phyloP scores from a whole-genome alignment of 768 basidiomycete species.

The Pleurotus ostreatus region DNA sequence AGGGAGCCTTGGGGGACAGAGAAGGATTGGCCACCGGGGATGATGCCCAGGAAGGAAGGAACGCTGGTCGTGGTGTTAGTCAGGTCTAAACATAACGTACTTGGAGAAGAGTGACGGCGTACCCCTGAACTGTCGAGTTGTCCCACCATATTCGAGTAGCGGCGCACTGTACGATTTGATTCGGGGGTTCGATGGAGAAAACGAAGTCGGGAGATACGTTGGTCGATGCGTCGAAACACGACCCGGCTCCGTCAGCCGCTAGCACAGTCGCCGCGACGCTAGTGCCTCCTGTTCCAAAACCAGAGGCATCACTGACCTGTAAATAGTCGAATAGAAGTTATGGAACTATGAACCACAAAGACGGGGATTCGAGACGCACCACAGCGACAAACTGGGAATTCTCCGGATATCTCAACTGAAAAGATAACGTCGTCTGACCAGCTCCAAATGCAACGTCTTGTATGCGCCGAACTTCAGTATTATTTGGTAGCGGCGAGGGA shows the following conservation, averaged over 20 bases:
- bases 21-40: constrained; percentile 79
- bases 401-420: constrained; percentile 60
- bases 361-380: constrained; percentile 37
- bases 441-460: constrained; percentile 50
- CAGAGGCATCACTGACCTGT: constrained; percentile 55
- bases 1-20: constrained; percentile 48
- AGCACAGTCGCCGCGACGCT: constrained; percentile 60
- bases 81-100: not conserved
- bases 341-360: constrained; percentile 3
- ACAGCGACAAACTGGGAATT: constrained; percentile 75
- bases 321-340: not conserved
- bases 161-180: constrained; percentile 63
- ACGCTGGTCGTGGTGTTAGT: constrained; percentile 29
- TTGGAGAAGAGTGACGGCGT: constrained; percentile 13
- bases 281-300: constrained; percentile 74
- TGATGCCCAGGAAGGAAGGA: constrained; percentile 64
- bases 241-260: constrained; percentile 40
- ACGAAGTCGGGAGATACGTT: constrained; percentile 50
- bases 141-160: constrained; percentile 68
- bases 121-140: constrained; percentile 49
- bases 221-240: constrained; percentile 51
- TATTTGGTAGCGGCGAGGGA: constrained; percentile 54
- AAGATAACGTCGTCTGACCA: constrained; percentile 34
- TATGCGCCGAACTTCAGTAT: constrained; percentile 61
- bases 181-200: constrained; percentile 58